Percentiles rank a stretch among this genome's conserved stretches.
These are phyloP conservation scores for Colletotrichum limetticola DNA, from an alignment of 2,329 filamentous ascomycete genomes.

Conservation along the genomic window DNA sequence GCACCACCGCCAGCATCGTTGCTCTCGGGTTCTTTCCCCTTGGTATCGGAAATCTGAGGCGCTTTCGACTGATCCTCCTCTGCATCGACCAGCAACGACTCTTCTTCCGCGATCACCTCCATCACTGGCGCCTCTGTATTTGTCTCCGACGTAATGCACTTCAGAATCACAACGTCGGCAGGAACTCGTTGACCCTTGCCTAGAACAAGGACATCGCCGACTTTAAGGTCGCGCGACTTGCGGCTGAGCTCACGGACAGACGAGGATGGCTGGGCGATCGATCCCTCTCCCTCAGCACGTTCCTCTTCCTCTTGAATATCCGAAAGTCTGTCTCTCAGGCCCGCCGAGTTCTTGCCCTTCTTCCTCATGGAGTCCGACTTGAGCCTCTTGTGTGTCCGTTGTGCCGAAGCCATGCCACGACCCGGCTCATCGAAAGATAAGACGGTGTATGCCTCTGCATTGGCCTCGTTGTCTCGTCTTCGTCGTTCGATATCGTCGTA, in stretches of 20 bases:
- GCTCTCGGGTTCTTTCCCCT: conserved; percentile 47
- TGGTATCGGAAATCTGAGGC: conserved; percentile 39
- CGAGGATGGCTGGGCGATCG: conserved; percentile 54
- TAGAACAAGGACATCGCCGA: conserved; percentile 95
- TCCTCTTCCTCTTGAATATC: conserved; percentile 79
- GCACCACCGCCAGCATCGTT: conserved; percentile 51
- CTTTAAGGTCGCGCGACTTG: conserved; percentile 88
- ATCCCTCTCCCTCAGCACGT: conserved; percentile 55
- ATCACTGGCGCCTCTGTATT: conserved; percentile 40
- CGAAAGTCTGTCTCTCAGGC: conserved; percentile 60
- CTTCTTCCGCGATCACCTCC: conserved; percentile 42
- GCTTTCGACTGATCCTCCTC: conserved; percentile 44
- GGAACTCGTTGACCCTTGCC: conserved; percentile 93
- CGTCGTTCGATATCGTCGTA: conserved; percentile 91
- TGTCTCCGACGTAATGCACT: conserved; percentile 76
- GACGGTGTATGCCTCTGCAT: conserved; percentile 88
- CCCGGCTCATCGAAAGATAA: conserved; percentile 74
- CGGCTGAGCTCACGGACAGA: conserved; percentile 75
- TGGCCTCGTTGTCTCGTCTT: conserved; percentile 90
- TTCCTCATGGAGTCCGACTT: conserved; percentile 57
- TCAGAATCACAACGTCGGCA: conserved; percentile 92
- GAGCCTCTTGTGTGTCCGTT: conserved; percentile 53
- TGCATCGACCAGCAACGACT: conserved; percentile 54
- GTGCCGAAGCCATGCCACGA: conserved; percentile 42
- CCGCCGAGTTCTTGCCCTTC: conserved; percentile 49